phyloP scores from a whole-genome alignment of 1,284 basidiomycete species.

The Microbotryomycetes sp. region DNA sequence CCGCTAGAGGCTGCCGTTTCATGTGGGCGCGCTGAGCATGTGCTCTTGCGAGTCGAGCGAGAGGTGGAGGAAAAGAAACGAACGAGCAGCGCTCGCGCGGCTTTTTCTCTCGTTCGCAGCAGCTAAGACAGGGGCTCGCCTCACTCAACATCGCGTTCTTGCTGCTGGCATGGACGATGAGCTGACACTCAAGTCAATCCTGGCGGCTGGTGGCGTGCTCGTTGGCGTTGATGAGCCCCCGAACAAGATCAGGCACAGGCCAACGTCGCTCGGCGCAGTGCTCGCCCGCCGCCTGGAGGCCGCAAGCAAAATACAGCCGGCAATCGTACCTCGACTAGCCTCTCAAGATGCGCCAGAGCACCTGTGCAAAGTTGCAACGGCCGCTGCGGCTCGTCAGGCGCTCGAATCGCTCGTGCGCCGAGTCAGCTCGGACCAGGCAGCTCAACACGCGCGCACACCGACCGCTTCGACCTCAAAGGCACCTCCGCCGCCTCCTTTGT shows the following conservation, averaged over 20 bases:
- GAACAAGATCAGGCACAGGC: neutral
- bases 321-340: too few relatives aligned
- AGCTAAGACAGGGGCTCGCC: neutral
- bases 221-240: neutral
- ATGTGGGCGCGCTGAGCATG: too few relatives aligned
- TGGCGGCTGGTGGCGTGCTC: neutral
- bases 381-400: neutral
- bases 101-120: neutral
- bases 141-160: neutral
- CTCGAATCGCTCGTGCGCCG: neutral
- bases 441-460: neutral
- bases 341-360: neutral
- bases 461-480: constrained; percentile 1
- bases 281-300: neutral
- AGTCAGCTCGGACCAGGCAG: neutral
- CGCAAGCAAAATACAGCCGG: too few relatives aligned
- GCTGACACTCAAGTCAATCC: neutral
- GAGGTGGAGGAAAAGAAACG: too few relatives aligned
- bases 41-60: too few relatives aligned
- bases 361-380: neutral
- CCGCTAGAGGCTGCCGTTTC: too few relatives aligned
- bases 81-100: neutral
- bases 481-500: constrained; percentile 9
- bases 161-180: neutral
- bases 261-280: neutral